Evolutionary conservation across 2,329 filamentous ascomycete species (phyloP).

Genomic region (Amesomyces nigricolor): DNA sequence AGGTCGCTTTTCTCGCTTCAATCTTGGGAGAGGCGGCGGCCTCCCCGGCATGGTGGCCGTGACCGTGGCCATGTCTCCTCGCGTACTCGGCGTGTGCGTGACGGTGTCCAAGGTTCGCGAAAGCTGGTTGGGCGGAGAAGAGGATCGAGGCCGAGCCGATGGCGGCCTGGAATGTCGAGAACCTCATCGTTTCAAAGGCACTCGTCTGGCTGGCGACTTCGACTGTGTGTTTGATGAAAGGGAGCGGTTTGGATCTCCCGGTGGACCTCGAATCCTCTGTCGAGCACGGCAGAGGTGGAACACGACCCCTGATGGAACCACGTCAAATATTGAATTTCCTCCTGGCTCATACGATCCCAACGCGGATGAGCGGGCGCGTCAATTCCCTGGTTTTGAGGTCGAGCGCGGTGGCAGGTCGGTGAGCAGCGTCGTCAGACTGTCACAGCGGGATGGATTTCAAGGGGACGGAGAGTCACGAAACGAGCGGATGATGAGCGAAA

Average conservation of each 20-base stretch:
- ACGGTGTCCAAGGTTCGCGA: slow-evolving; percentile 37
- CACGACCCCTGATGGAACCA: not conserved
- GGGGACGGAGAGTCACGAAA: slow-evolving; percentile 1
- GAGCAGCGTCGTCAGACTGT: not conserved
- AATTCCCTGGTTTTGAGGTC: not conserved
- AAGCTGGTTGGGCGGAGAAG: slow-evolving; percentile 38
- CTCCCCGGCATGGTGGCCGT: slow-evolving; percentile 18
- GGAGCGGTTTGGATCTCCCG: not conserved
- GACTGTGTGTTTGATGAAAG: not conserved
- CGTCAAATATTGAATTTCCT: not conserved
- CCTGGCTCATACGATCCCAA: not conserved
- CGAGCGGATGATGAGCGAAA: slow-evolving; percentile 13
- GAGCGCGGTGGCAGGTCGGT: not conserved
- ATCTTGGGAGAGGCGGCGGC: slow-evolving; percentile 28
- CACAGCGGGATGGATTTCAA: slow-evolving; percentile 1
- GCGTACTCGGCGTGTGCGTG: slow-evolving; percentile 33
- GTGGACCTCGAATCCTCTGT: not conserved
- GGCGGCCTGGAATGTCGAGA: slow-evolving; percentile 44
- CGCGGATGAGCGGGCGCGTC: not conserved
- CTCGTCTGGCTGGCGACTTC: not conserved
- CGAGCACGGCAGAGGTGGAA: not conserved
- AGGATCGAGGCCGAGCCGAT: slow-evolving; percentile 46
- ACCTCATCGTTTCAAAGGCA: slow-evolving; percentile 41
- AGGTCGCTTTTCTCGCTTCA: slow-evolving; percentile 52
- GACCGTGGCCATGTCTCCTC: slow-evolving; percentile 23